Percentiles rank a stretch among this genome's conserved stretches.
Conservation (phyloP, 1,284 basidiomycete species). For the Chalciporus sp. region DNA sequence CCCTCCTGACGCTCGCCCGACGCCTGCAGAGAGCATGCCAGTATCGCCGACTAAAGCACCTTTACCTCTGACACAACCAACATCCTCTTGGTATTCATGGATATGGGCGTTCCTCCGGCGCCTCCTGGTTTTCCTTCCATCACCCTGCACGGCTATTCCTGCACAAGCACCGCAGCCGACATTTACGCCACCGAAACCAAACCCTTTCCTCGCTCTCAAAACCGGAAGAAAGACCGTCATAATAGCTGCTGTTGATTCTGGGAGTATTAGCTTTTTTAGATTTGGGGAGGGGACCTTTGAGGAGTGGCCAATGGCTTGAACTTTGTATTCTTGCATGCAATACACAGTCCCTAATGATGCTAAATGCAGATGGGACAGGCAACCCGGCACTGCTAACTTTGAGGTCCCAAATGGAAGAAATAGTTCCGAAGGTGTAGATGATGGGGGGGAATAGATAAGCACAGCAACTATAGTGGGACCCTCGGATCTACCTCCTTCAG, state of each 20-base stretch:
- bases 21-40: conserved; percentile 6
- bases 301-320: conserved; percentile 61
- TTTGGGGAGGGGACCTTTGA: conserved; percentile 88
- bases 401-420: too few relatives aligned
- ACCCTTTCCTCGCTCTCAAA: conserved; percentile 80
- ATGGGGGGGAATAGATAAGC: conserved; percentile 33
- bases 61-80: background rate
- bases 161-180: conserved; percentile 33
- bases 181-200: conserved; percentile 43
- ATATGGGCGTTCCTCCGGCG: conserved; percentile 1
- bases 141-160: conserved; percentile 19
- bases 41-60: background rate
- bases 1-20: conserved; percentile 12
- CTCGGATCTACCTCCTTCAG: conserved; percentile 24
- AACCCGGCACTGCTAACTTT: too few relatives aligned
- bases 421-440: background rate
- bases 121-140: conserved; percentile 14
- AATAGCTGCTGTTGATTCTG: conserved; percentile 88
- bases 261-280: conserved; percentile 86
- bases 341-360: too few relatives aligned
- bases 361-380: too few relatives aligned
- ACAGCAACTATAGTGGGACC: conserved; percentile 32
- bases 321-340: background rate
- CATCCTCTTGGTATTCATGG: background rate
- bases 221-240: conserved; percentile 85